These are phyloP conservation scores for Mucor sp. DNA, from an alignment of 371 early-diverging fungal genomes.

Conservation along the genomic window DNA sequence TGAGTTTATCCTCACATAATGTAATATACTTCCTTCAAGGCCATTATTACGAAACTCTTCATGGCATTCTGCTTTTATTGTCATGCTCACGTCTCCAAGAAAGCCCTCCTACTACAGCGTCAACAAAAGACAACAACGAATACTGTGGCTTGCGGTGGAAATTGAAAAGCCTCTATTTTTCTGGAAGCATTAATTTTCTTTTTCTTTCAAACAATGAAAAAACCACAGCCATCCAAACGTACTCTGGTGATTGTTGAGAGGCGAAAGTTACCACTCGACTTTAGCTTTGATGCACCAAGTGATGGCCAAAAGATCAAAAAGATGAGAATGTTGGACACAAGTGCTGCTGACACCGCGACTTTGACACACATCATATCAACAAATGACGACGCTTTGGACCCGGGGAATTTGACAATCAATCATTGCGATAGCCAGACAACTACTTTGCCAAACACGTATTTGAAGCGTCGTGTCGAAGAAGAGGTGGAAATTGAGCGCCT, in stretches of 20 bases:
- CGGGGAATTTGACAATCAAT: background rate
- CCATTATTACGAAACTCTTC: too few species aligned
- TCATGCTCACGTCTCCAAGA: too few species aligned
- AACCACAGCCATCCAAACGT: background rate
- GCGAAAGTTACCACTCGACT: background rate
- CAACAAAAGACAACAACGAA: too few species aligned
- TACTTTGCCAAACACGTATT: background rate
- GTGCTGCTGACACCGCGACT: background rate
- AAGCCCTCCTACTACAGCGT: too few species aligned
- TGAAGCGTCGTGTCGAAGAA: background rate
- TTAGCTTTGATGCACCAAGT: background rate
- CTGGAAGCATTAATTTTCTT: background rate
- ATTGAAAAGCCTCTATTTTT: background rate
- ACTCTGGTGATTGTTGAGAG: background rate
- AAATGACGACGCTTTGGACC: background rate
- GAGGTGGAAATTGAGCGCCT: background rate
- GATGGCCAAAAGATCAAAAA: background rate
- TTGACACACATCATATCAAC: background rate
- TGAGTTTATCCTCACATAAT: too few species aligned
- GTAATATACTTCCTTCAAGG: too few species aligned
- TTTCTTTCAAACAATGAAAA: background rate
- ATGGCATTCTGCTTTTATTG: too few species aligned
- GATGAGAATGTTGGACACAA: background rate
- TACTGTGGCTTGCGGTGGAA: background rate
- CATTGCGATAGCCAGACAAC: background rate